phyloP scores from a whole-genome alignment of 2,329 filamentous ascomycete genomes.

The Paraphaeosphaeria sporulosa region DNA sequence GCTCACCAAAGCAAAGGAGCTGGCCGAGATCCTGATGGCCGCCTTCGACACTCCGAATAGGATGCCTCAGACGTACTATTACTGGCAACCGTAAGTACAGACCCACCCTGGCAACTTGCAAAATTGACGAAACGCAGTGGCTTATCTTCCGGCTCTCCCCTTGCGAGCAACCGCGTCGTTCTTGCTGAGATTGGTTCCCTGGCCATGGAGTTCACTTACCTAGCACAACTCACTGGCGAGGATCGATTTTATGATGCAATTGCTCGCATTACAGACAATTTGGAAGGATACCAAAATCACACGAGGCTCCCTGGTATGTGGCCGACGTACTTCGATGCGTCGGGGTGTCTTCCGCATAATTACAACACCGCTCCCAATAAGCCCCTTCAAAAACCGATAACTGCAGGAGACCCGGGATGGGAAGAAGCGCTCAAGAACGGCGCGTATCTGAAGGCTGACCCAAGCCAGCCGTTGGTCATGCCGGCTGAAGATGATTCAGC shows the following conservation, averaged over 20 bases:
- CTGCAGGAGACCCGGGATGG: conserved; percentile 10
- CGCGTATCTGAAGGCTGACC: conserved; percentile 15
- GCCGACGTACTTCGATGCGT: conserved; percentile 55
- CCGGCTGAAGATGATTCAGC: conserved; percentile 3
- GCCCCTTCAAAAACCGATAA: conserved; percentile 32
- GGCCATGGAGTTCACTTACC: conserved; percentile 58
- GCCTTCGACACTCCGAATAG: conserved; percentile 73
- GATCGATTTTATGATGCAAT: conserved; percentile 58
- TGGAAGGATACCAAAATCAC: conserved; percentile 54
- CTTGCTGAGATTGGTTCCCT: conserved; percentile 59
- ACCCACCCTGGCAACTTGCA: background rate
- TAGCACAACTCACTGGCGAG: conserved; percentile 57
- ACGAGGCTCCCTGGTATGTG: conserved; percentile 59
- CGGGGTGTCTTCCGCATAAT: conserved; percentile 43
- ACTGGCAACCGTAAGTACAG: conserved; percentile 58
- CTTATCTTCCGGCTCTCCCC: conserved; percentile 48
- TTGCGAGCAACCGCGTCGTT: conserved; percentile 51
- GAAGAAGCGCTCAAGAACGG: conserved; percentile 7
- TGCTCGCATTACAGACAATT: conserved; percentile 53
- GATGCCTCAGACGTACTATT: conserved; percentile 69
- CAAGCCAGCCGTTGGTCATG: conserved; percentile 12
- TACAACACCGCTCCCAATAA: conserved; percentile 31
- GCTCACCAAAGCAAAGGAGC: conserved; percentile 67
- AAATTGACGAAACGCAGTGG: conserved; percentile 24
- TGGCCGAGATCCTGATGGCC: conserved; percentile 70